Evolutionary conservation across 2,329 filamentous ascomycete species (phyloP), one percentile per base, ranked within the genome.

Genomic region (Aurifilum marmelostoma): DNA sequence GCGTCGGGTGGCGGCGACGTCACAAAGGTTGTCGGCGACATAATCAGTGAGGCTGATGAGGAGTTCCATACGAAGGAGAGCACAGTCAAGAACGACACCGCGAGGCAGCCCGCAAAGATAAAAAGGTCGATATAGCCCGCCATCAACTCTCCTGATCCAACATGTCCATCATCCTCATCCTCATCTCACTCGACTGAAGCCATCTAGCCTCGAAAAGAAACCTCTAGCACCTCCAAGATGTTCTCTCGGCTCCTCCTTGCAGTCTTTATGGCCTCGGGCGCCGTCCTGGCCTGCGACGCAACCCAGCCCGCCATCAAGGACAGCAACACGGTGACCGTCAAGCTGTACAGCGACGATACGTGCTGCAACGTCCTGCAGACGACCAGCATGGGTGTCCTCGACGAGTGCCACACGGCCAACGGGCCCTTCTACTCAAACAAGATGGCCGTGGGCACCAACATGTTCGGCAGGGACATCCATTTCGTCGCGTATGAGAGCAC

Each of bases 351-450:
- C 11, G 50, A 54, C 50, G 24, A 54, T 24, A 54, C 50, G 50
- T 54, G 50, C 50, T 54, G 50, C n/a, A 54, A 54, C 50, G n/a
- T 27, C 50, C 11, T 54, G 50, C 50, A 54, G 50, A 54, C 50
- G 50, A 54, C n/a, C 7, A 54, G 50, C 50, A 27, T 54, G 50
- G 50, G 50, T 12, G 50, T 54, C 11, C 50, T 54, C 24, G 50
- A 54, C 24, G 50, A 54, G 50, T 54, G 50, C n/a, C 50, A 54
- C 50, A 27, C n/a, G 50, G n/a, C 50, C 50, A 27, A 16, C 50
- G 50, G n/a, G 50, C n/a, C 50, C n/a, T 54, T 54, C n/a, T 54
- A 24, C 50, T 27, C 50, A 12, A 0, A 27, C n/a, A 54, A 4
- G n/a, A 27, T 27, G 50, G 50, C 50, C 50, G 50, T 54, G 50